phyloP scores from a whole-genome alignment of 148 eudicot genomes.

The Dysphania ambrosioides region DNA sequence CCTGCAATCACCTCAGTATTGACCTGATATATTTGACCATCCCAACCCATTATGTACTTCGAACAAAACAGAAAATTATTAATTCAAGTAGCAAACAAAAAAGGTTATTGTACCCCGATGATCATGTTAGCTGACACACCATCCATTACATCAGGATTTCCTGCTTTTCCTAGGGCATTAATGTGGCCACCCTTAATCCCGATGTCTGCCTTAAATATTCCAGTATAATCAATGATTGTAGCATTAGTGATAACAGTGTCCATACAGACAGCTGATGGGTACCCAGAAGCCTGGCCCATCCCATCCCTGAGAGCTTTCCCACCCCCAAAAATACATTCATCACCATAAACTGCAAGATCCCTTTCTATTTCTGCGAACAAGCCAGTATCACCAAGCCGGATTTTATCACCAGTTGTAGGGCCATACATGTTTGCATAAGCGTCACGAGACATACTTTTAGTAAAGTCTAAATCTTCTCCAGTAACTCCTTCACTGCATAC shows the following conservation, averaged over 20 bases:
- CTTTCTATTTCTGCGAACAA: constrained; percentile 88
- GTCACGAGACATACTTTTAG: constrained; percentile 57
- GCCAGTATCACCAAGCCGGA: constrained; percentile 91
- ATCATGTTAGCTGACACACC: constrained; percentile 59
- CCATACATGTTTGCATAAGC: constrained; percentile 83
- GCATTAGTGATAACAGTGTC: constrained; percentile 97
- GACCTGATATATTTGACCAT: constrained; percentile 44
- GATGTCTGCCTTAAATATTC: constrained; percentile 88
- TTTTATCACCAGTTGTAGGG: too few species aligned
- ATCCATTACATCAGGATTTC: constrained; percentile 91
- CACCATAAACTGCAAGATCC: constrained; percentile 78
- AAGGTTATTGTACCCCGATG: constrained; percentile 55
- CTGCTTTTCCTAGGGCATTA: constrained; percentile 76
- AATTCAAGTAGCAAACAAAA: neutral
- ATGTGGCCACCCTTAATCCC: constrained; percentile 83
- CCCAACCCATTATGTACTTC: constrained; percentile 1
- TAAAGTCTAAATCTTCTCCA: constrained; percentile 53
- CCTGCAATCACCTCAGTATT: constrained; percentile 98
- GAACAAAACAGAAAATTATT: neutral
- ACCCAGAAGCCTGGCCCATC: constrained; percentile 94
- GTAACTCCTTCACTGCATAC: constrained; percentile 55
- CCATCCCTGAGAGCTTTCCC: constrained; percentile 95
- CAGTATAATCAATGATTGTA: constrained; percentile 84
- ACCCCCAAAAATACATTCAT: constrained; percentile 97
- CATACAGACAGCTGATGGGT: constrained; percentile 52